Conservation (phyloP, 2,329 filamentous ascomycete genomes). For the Sclerotinia glacialis region DNA sequence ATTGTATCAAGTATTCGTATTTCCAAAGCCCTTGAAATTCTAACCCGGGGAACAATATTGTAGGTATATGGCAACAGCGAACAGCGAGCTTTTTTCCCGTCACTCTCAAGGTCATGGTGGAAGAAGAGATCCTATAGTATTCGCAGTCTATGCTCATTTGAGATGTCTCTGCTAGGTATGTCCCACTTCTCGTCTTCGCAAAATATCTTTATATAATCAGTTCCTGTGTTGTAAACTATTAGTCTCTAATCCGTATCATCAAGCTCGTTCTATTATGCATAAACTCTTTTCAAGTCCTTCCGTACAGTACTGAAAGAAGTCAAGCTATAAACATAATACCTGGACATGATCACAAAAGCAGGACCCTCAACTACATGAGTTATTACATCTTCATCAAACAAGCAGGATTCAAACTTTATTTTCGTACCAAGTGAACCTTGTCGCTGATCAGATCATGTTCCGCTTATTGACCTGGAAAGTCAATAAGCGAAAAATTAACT, state of each 20-base stretch:
- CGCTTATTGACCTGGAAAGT: not conserved
- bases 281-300: too few relatives aligned
- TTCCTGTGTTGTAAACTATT: not conserved
- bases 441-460: not conserved
- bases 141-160: not conserved
- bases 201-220: not conserved
- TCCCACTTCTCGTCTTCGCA: too few relatives aligned
- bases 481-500: not conserved
- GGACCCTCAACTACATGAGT: not conserved
- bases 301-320: too few relatives aligned
- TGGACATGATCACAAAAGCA: not conserved
- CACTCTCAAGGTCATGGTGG: not conserved
- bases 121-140: not conserved
- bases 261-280: not conserved
- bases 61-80: too few relatives aligned
- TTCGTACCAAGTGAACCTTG: not conserved
- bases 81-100: too few relatives aligned
- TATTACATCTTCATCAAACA: not conserved
- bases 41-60: not conserved
- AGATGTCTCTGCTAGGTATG: not conserved
- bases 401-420: not conserved
- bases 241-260: too few relatives aligned
- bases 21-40: too few relatives aligned
- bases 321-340: not conserved
- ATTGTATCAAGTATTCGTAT: too few relatives aligned